Conservation (phyloP, 441 rosid genomes). For the Omphalea diandra region DNA sequence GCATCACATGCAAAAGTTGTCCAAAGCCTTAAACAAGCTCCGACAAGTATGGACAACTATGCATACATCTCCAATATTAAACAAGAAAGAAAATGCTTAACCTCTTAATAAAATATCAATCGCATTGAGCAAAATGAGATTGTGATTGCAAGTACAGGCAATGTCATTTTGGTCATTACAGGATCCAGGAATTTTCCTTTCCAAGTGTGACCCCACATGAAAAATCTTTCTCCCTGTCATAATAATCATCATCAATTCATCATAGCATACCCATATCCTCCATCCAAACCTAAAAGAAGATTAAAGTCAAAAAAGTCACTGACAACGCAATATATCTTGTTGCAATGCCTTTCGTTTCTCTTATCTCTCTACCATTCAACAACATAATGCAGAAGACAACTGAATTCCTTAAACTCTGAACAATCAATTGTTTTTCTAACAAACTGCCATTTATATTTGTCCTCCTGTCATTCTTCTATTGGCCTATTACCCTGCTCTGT, state of each 20-base stretch:
- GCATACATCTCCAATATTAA: too few species aligned
- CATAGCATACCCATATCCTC: background rate
- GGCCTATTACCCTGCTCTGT: background rate
- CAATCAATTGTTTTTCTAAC: too few species aligned
- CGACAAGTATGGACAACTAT: too few species aligned
- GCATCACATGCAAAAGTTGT: too few species aligned
- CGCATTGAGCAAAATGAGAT: background rate
- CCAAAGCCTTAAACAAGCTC: too few species aligned
- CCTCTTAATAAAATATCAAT: too few species aligned
- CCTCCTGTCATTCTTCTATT: background rate
- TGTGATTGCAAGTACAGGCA: background rate
- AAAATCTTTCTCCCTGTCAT: background rate
- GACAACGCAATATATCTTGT: constrained; percentile 15
- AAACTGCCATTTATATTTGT: background rate
- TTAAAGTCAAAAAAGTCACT: constrained; percentile 12
- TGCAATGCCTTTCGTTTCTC: too few species aligned
- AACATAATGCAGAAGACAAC: too few species aligned
- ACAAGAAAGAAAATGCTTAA: too few species aligned
- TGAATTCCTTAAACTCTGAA: too few species aligned
- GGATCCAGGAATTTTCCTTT: background rate
- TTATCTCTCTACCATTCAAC: background rate
- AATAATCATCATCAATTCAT: too few species aligned
- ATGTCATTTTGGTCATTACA: background rate
- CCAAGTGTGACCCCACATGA: constrained; percentile 1
- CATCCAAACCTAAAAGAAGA: too few species aligned